A percentile compares a stretch with the other conserved stretches of the same genome.
Conservation (phyloP, 106 monocot species). For the Allium fistulosum region DNA sequence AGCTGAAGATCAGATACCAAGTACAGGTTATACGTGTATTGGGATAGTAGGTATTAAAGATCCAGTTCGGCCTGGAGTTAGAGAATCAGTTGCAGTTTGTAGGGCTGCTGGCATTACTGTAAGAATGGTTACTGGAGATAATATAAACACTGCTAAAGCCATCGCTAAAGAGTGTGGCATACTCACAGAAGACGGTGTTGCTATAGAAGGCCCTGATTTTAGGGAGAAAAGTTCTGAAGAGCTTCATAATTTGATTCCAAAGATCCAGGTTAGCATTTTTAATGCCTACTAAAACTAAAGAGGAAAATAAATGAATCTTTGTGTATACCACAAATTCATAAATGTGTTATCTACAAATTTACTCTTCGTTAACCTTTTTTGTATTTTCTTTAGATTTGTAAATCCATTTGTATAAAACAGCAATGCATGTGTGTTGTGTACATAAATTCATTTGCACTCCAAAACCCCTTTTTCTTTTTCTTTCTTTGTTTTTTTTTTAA, state of each 20-base stretch:
- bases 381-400: not conserved
- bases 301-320: not conserved
- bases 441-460: too few species aligned
- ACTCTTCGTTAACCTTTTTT: not conserved
- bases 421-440: not conserved
- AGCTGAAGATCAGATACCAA: conserved; percentile 19
- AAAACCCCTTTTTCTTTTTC: too few species aligned
- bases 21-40: conserved; percentile 30
- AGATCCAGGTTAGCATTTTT: conserved; percentile 20
- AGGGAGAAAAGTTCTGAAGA: conserved; percentile 29
- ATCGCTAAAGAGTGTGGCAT: conserved; percentile 44
- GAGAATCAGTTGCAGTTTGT: conserved; percentile 35
- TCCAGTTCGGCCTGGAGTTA: conserved; percentile 43
- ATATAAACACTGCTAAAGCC: conserved; percentile 43
- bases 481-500: too few species aligned
- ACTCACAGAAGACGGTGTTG: conserved; percentile 33
- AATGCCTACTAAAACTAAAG: not conserved
- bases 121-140: conserved; percentile 48
- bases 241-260: conserved; percentile 29
- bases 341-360: too few species aligned
- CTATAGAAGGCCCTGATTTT: conserved; percentile 41
- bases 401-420: not conserved
- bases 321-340: not conserved
- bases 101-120: conserved; percentile 33
- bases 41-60: conserved; percentile 42